Conservation (phyloP, 768 basidiomycete species). For the Suillus paluster region DNA sequence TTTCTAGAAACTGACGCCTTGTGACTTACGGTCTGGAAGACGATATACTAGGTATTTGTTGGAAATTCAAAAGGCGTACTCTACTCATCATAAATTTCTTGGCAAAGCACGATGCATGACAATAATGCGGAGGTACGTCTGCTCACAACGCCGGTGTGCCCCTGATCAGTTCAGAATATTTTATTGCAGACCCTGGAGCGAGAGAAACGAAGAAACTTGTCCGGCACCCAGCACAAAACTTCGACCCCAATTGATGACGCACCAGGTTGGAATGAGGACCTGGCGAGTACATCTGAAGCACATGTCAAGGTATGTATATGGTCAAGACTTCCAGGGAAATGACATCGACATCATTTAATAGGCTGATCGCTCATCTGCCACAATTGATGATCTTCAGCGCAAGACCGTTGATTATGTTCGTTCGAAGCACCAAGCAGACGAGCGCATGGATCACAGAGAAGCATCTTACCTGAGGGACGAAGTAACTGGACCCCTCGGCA, state of each 20-base stretch:
- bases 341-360: slow-evolving; percentile 6
- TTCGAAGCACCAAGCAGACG: slow-evolving; percentile 19
- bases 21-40: background rate
- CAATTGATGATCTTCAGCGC: slow-evolving; percentile 23
- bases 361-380: slow-evolving; percentile 28
- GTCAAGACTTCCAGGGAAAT: no score
- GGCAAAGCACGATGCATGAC: slow-evolving; percentile 56
- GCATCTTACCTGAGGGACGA: slow-evolving; percentile 34
- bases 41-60: slow-evolving; percentile 4
- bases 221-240: slow-evolving; percentile 47
- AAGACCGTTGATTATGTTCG: slow-evolving; percentile 26
- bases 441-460: slow-evolving; percentile 22
- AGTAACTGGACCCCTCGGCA: slow-evolving; percentile 30
- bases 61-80: background rate
- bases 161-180: background rate
- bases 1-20: background rate
- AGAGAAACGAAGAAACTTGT: slow-evolving; percentile 57
- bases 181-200: slow-evolving; percentile 48
- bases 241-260: slow-evolving; percentile 56
- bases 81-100: slow-evolving; percentile 11
- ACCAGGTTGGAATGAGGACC: slow-evolving; percentile 73
- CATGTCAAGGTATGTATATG: slow-evolving; percentile 53
- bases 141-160: background rate
- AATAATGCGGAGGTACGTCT: slow-evolving; percentile 55
- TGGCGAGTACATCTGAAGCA: slow-evolving; percentile 70